A percentile compares a stretch with the other conserved stretches of the same genome.
phyloP scores from a whole-genome alignment of 257 asterid species.

The Rauvolfia tetraphylla region DNA sequence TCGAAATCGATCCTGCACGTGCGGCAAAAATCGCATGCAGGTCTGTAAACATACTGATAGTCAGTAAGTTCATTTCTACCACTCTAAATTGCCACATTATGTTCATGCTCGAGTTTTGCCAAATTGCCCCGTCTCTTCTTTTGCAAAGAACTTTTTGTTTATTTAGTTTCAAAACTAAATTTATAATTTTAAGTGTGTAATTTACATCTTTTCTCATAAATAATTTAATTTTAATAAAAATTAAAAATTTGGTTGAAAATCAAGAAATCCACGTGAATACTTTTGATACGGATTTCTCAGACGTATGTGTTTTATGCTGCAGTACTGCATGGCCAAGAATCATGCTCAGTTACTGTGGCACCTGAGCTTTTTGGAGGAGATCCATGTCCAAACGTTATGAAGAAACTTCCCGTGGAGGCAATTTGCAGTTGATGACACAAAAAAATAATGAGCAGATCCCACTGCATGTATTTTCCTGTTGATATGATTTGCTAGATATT shows the following conservation, averaged over 20 bases:
- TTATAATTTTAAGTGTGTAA: too few relatives aligned
- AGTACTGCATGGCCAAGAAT: slow-evolving; percentile 82
- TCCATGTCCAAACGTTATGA: slow-evolving; percentile 86
- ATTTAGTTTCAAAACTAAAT: too few relatives aligned
- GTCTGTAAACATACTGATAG: too few relatives aligned
- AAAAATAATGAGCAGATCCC: slow-evolving; percentile 3
- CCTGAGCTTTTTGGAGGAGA: slow-evolving; percentile 95
- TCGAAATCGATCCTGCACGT: too few relatives aligned
- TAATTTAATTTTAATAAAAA: too few relatives aligned
- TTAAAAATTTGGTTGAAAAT: neutral
- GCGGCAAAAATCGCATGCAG: too few relatives aligned
- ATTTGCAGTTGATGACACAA: slow-evolving; percentile 55
- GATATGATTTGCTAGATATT: slow-evolving; percentile 5
- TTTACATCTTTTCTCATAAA: too few relatives aligned
- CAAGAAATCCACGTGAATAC: neutral
- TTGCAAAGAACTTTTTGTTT: too few relatives aligned
- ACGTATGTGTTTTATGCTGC: slow-evolving; percentile 20
- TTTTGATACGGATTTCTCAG: neutral
- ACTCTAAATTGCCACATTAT: neutral
- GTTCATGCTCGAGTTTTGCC: neutral
- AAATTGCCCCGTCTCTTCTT: neutral
- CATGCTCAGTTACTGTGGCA: slow-evolving; percentile 78
- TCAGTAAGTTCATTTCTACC: neutral
- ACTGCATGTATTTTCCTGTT: slow-evolving; percentile 6
- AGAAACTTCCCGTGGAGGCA: slow-evolving; percentile 90